Base-by-base conservation (phyloP, 23 red algal genomes). In the Gracilaria domingensis region DNA sequence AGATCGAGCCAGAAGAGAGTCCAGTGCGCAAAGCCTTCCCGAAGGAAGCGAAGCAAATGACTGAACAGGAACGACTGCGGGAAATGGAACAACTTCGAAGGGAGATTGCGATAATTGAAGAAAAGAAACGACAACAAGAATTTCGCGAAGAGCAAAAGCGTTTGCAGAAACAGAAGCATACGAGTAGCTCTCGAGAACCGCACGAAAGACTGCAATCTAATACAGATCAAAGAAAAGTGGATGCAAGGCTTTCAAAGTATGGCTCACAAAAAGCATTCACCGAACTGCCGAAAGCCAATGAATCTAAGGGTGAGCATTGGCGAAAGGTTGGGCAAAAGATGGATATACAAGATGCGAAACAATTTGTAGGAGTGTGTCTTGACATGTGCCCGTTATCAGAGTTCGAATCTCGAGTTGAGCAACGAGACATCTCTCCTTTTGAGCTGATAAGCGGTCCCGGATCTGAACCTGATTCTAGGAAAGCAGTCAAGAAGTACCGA, bases 401-500 rank as follows among this genome's bases (percentile, higher is more conserved):
- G 60, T 61, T 93, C 28, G 53, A 54, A 33, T 76, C 70, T 54
- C 75, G 97, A 39, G 74, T 85, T 42, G 44, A 38, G 7, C 94
- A 96, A 18, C 62, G 90, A 25, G 97, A 98, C 60, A 12, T 86
- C 32, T 80, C 50, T 47, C 21, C 61, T 32, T 81, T 79, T 73
- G 78, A 82, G 49, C 20, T 80, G 32, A 50, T 49, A 70, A 37
- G 56, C 37, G 74, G 87, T 38, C 72, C 72, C 30, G 72, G 72
- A 12, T 77, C 72, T 2, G 40, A 91, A 28, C 79, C 89, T 23
- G 93, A 98, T 81, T 90, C 83, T 8, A 64, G 60, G 24, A 87
- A 91, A 42, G 88, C 93, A 37, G 93, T 98, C 25, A 98, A 98
- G 82, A 98, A 98, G 82, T 98, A 95, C 59, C 84, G 92, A 4